A percentile compares a stretch with the other conserved stretches of the same genome.
Conservation (phyloP, 495 filamentous ascomycete species). For the Penicillium robsamsonii region DNA sequence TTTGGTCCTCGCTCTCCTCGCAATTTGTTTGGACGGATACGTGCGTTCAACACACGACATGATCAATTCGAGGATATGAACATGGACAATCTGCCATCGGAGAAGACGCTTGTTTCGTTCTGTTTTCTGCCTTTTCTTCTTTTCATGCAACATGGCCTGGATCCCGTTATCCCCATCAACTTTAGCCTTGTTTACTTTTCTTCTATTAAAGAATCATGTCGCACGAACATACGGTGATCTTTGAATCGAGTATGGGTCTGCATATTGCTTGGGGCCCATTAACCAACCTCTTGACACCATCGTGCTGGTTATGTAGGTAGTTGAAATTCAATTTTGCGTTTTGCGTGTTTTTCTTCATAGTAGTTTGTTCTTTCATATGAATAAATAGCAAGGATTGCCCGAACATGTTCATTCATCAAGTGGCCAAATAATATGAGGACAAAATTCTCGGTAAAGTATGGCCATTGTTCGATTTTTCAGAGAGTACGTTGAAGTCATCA, state of each 20-base stretch:
- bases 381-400: not conserved
- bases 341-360: not conserved
- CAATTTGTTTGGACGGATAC: slow-evolving; percentile 5
- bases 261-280: not conserved
- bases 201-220: not conserved
- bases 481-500: slow-evolving; percentile 38
- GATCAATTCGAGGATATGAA: slow-evolving; percentile 4
- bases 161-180: not conserved
- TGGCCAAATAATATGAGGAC: not conserved
- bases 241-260: not conserved
- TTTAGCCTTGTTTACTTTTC: not conserved
- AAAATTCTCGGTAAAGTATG: not conserved
- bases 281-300: not conserved
- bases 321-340: not conserved
- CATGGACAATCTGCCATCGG: slow-evolving; percentile 1
- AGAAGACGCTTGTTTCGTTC: slow-evolving; percentile 7
- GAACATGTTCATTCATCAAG: not conserved
- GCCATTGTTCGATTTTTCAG: slow-evolving; percentile 22
- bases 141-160: slow-evolving; percentile 10
- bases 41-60: slow-evolving; percentile 28
- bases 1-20: not conserved
- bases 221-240: not conserved
- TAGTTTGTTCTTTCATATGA: not conserved
- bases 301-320: not conserved
- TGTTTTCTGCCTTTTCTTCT: slow-evolving; percentile 12